Evolutionary conservation across 1,284 basidiomycete species (phyloP), one percentile per base, ranked within the genome.

Genomic region (Heterobasidion parviporum): DNA sequence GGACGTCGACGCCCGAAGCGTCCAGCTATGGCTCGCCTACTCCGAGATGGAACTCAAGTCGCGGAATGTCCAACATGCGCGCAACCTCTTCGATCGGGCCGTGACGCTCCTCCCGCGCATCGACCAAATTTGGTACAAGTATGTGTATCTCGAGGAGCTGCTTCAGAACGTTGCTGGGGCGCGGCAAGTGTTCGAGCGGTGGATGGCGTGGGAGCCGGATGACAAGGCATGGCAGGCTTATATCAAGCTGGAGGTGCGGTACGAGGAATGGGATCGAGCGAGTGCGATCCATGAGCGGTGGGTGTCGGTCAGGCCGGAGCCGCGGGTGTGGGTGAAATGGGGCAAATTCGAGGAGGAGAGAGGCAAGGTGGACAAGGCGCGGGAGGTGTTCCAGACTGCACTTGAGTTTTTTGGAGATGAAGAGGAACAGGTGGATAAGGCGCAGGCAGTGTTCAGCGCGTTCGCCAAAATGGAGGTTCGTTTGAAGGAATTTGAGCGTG

Each of bases 121-220:
- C 54, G 95, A 99, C 66, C 85, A 93, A 66, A 77, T 96, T 4
- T 98, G 95, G 96, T 98, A 98, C 81, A 98, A 98, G 72, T 99
- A 98, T 61, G 96, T 99, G 54, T 98, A 98, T 73, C 83, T 99
- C 55, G 96, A 99, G 69, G 96, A 99, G 70, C 81, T 99, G 3
- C 81, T 99, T 12, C 91, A 96, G 65, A 99, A 99, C 67, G 85
- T 99, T 41, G 82, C 92, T 1, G 96, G 96, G 34, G 94, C 95
- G 1, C 85, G 96, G 9, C 95, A 98, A 69, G 92, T 99, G 56
- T 99, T 99, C 65, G 97, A 99, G 72, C 82, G 96, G 50, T 99
- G 96, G 96, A 97, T 99, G 94, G 82, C 89, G 61, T 99, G 97
- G 97, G 94, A 99, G 69, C 97, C 97, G 0, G 94, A 98, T 66